Evolutionary conservation across 225 moss, liverwort and hornwort species (phyloP), one percentile per base, ranked within the genome.

Genomic region (Neckera pumila): DNA sequence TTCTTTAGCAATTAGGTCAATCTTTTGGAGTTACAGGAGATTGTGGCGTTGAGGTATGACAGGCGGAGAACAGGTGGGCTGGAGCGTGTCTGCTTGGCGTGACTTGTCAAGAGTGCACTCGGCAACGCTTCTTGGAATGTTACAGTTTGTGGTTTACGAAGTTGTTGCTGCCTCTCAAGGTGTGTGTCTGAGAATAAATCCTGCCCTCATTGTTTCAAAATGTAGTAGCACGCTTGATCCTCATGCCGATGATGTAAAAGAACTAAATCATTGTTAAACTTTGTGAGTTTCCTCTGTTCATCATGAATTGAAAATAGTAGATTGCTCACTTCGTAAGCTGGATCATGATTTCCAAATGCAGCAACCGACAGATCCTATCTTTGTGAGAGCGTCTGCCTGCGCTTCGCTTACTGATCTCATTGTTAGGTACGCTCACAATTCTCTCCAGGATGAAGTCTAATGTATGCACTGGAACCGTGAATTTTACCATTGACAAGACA

Each of bases 1-100:
- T 82, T 59, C 56, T 82, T 75, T 25, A 58, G 82, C 64, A 85
- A 81, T 90, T 85, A 76, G 88, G 87, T 84, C 81, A 79, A 69
- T n/a, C 49, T 27, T 26, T 38, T 89, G 87, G 76, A 89, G 40
- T 69, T 47, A 28, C 42, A 79, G 74, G 28, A 75, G 65, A 70
- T 75, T 88, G 47, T 87, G 79, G 53, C 64, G 65, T 79, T 54
- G 64, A 23, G 67, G 17, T 78, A 59, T 93, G 84, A 75, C 82
- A 99, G 99, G 99, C 97, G 74, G 99, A 99, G 91, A 99, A 97
- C 54, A 94, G 99, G 78, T 99, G 99, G 99, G 96, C 99, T 54
- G 99, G 97, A 57, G 93, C 96, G 38, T 99, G 97, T 90, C 92
- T 99, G 40, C 93, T 99, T 83, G 99, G 97, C 84, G 96, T 97